Evolutionary conservation across 2,329 filamentous ascomycete genomes (phyloP).

Genomic region (Tolypocladium endophyticum): DNA sequence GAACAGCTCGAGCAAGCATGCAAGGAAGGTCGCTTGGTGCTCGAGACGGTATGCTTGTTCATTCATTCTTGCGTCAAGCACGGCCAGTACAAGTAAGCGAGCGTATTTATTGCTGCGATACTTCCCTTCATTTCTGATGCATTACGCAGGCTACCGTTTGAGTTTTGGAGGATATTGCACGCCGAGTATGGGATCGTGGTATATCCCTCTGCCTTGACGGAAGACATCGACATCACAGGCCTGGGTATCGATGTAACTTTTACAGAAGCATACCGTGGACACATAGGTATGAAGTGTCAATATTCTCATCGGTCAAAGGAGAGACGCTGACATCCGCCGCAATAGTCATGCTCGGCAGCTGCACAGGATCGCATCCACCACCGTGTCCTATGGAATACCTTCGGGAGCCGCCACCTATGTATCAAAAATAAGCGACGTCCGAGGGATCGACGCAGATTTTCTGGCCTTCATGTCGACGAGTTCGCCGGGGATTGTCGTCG

Average conservation of each 20-base stretch:
- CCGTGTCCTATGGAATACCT: constrained; percentile 27
- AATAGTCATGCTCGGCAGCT: constrained; percentile 25
- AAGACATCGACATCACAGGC: constrained; percentile 20
- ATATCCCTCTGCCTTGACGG: constrained; percentile 27
- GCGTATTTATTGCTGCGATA: background rate
- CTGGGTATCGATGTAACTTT: constrained; percentile 23
- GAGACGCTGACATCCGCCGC: background rate
- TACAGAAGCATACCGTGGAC: constrained; percentile 24
- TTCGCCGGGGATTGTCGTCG: background rate
- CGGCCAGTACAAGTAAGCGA: constrained; percentile 23
- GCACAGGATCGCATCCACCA: constrained; percentile 17
- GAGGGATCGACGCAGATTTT: background rate
- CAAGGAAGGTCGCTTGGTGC: constrained; percentile 20
- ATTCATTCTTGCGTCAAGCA: constrained; percentile 26
- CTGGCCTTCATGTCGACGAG: background rate
- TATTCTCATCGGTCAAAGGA: background rate
- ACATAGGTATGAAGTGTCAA: constrained; percentile 18
- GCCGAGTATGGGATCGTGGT: constrained; percentile 29
- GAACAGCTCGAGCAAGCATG: constrained; percentile 20
- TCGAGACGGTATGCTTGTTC: constrained; percentile 29
- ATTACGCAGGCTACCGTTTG: constrained; percentile 19
- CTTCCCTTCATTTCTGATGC: background rate
- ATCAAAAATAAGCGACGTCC: constrained; percentile 8
- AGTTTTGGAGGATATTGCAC: constrained; percentile 27
- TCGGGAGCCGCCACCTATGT: constrained; percentile 24